A percentile compares a stretch with the other conserved stretches of the same genome.
Conservation (phyloP, 495 filamentous ascomycete species). For the Neurospora terricola region DNA sequence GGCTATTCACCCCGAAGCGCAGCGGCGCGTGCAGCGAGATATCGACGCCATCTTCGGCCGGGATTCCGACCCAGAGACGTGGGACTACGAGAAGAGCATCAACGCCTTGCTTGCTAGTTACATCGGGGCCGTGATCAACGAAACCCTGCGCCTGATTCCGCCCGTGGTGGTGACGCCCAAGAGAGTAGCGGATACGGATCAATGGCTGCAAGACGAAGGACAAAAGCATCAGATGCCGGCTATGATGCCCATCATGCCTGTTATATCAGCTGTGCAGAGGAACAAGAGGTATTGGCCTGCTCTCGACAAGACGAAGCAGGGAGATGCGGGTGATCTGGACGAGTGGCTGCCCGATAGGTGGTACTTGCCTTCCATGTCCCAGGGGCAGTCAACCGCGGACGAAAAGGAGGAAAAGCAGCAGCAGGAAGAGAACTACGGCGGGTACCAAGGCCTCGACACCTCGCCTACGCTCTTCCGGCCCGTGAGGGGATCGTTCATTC, state of each 20-base stretch:
- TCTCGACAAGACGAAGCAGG: conserved; percentile 21
- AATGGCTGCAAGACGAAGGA: conserved; percentile 29
- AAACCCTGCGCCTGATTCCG: conserved; percentile 54
- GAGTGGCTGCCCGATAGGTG: conserved; percentile 39
- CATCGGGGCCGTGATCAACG: conserved; percentile 58
- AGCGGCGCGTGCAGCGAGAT: conserved; percentile 51
- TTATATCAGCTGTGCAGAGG: conserved; percentile 35
- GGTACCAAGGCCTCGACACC: conserved; percentile 43
- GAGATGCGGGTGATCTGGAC: conserved; percentile 30
- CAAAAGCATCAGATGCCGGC: conserved; percentile 39
- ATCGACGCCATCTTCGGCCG: conserved; percentile 45
- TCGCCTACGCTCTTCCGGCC: conserved; percentile 47
- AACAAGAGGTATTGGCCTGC: conserved; percentile 58
- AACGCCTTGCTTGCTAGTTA: conserved; percentile 48
- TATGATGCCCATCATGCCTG: conserved; percentile 25
- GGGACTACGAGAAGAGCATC: conserved; percentile 53
- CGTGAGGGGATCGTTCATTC: conserved; percentile 53
- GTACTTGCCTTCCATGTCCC: conserved; percentile 21
- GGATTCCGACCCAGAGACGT: conserved; percentile 38
- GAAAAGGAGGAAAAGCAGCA: conserved; percentile 16
- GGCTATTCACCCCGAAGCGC: conserved; percentile 46
- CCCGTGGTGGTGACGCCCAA: conserved; percentile 55
- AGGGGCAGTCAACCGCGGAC: background rate
- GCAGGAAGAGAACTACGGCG: conserved; percentile 45
- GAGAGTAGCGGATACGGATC: conserved; percentile 36